Evolutionary conservation across 805 yeast genomes (phyloP).

Genomic region (Nakazawaea populi): DNA sequence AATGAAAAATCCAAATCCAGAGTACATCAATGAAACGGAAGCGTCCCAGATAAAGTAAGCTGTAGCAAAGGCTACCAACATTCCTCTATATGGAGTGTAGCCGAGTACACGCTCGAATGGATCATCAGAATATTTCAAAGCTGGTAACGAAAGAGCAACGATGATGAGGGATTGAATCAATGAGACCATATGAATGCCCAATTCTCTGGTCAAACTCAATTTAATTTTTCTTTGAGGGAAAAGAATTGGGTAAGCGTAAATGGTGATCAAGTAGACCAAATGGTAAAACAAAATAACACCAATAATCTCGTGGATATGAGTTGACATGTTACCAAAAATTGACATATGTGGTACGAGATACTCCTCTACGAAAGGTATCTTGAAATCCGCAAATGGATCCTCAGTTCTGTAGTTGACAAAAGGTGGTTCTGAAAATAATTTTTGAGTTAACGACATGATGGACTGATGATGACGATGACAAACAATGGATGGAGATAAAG

Average conservation of each 20-base stretch:
- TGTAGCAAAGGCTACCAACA: constrained; percentile 24
- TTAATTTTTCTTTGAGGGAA: constrained; percentile 15
- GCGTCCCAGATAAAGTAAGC: constrained; percentile 32
- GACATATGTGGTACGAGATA: constrained; percentile 10
- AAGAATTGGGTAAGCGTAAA: constrained; percentile 16
- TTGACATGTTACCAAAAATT: constrained; percentile 13
- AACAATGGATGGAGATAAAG: not conserved
- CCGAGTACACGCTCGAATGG: constrained; percentile 25
- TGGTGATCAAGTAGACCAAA: constrained; percentile 17
- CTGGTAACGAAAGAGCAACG: constrained; percentile 22
- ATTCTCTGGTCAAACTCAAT: constrained; percentile 24
- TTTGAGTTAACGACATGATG: constrained; percentile 6
- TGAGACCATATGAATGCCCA: constrained; percentile 27
- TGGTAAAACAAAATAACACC: constrained; percentile 24
- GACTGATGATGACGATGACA: not conserved
- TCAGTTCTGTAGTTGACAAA: constrained; percentile 11
- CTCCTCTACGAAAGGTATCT: constrained; percentile 23
- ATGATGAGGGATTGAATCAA: constrained; percentile 27
- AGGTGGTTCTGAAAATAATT: not conserved
- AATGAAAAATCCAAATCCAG: constrained; percentile 29
- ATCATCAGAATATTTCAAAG: constrained; percentile 21
- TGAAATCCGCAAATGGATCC: constrained; percentile 20
- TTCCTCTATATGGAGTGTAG: constrained; percentile 25
- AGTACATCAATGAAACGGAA: constrained; percentile 20
- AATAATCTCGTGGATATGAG: constrained; percentile 28